These are phyloP conservation scores for Backusella liffmaniae DNA, from an alignment of 192 early-diverging fungal genomes.

Conservation along the genomic window DNA sequence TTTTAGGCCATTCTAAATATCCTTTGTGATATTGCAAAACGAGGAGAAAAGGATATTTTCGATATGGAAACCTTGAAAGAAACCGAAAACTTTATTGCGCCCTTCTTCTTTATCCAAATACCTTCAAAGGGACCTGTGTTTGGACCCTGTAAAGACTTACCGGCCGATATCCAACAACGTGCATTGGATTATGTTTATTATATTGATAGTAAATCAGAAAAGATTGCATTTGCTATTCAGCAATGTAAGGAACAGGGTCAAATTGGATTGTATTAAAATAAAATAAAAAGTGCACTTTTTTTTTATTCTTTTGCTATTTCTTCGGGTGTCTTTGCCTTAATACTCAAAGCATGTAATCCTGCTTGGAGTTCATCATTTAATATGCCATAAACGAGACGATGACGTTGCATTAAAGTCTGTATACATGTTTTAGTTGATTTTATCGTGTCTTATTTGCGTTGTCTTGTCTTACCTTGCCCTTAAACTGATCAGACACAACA, in stretches of 20 bases:
- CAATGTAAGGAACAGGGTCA: neutral
- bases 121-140: slow-evolving; percentile 36
- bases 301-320: slow-evolving; percentile 48
- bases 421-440: neutral
- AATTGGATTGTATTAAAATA: slow-evolving; percentile 19
- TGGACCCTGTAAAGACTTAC: slow-evolving; percentile 45
- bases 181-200: slow-evolving; percentile 51
- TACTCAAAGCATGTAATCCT: slow-evolving; percentile 77
- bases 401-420: slow-evolving; percentile 55
- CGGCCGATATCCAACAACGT: slow-evolving; percentile 39
- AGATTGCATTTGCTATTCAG: slow-evolving; percentile 13
- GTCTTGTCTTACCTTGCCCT: slow-evolving; percentile 9
- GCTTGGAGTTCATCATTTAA: slow-evolving; percentile 65
- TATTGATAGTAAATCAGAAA: slow-evolving; percentile 21
- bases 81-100: slow-evolving; percentile 27
- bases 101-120: slow-evolving; percentile 35
- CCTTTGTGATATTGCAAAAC: slow-evolving; percentile 37
- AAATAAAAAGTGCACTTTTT: neutral
- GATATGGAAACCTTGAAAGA: slow-evolving; percentile 23
- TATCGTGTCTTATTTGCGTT: neutral
- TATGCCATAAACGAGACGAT: slow-evolving; percentile 67
- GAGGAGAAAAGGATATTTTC: slow-evolving; percentile 32
- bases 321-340: slow-evolving; percentile 74
- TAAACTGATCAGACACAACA: slow-evolving; percentile 4
- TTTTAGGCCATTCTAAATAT: slow-evolving; percentile 33